Conservation (phyloP, 352 stramenopile genomes). For the Blastocystis sp. region DNA sequence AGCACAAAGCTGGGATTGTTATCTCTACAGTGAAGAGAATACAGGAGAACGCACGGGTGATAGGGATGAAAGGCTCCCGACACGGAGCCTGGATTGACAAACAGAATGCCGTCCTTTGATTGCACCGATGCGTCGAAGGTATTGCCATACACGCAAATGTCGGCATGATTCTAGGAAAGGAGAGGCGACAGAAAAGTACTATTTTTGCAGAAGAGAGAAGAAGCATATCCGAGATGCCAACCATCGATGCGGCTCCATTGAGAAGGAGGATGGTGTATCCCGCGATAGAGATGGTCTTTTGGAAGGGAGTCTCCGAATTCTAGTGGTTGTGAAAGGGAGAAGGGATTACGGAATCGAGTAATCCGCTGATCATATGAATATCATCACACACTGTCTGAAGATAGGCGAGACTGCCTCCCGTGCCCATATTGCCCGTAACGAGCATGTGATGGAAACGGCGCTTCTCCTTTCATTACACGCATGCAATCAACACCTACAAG, state of each 20-base stretch:
- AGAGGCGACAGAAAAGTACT: not conserved
- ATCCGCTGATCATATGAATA: not conserved
- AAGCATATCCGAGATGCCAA: not conserved
- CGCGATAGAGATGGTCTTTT: not conserved
- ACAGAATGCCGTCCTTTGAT: not conserved
- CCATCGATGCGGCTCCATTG: not conserved
- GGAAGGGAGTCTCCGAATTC: not conserved
- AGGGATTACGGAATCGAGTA: not conserved
- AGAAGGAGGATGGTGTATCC: not conserved
- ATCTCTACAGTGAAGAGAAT: not conserved
- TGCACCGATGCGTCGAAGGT: not conserved
- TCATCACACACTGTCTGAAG: not conserved
- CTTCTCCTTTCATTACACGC: not conserved
- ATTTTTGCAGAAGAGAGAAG: not conserved
- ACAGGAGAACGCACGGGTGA: not conserved
- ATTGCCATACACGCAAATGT: not conserved
- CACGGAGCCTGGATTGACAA: not conserved
- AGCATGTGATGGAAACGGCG: not conserved
- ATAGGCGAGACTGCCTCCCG: not conserved
- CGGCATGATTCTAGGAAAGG: not conserved
- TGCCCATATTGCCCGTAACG: not conserved
- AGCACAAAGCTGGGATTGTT: not conserved
- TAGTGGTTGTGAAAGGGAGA: not conserved
- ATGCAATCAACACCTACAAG: not conserved
- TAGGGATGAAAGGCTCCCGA: not conserved